Conservation (phyloP, 495 filamentous ascomycete genomes). For the Platismatia glauca region DNA sequence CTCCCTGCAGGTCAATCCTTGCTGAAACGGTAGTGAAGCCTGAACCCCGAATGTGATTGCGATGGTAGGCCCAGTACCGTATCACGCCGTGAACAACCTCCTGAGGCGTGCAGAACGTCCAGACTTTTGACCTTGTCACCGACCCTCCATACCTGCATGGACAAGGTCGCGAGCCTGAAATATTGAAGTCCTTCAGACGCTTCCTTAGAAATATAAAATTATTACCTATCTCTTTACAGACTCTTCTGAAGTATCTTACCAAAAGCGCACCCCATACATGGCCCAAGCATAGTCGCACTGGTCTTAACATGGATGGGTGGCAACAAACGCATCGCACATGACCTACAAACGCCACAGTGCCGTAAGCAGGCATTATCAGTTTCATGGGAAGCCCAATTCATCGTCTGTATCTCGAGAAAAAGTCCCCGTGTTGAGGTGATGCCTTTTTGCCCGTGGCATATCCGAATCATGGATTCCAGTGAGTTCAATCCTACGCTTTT, state of each 20-base stretch:
- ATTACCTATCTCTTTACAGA: no score
- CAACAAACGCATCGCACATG: background rate
- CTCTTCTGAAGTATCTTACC: no score
- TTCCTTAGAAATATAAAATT: no score
- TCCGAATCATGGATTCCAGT: background rate
- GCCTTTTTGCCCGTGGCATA: background rate
- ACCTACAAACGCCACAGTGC: background rate
- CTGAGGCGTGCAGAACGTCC: background rate
- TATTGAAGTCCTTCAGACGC: background rate
- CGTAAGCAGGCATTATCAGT: background rate
- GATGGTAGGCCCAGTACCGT: no score
- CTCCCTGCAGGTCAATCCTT: background rate
- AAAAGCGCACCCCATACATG: no score
- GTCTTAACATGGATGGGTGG: background rate
- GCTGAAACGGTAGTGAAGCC: background rate
- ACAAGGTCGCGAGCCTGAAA: background rate
- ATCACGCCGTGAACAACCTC: background rate
- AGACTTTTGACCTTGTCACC: background rate
- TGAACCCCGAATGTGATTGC: background rate
- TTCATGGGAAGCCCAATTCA: slow-evolving; percentile 14
- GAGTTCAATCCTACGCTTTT: background rate
- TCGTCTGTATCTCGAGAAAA: slow-evolving; percentile 6
- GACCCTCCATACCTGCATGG: background rate
- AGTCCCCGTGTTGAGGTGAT: background rate
- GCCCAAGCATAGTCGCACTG: background rate